Evolutionary conservation across 495 filamentous ascomycete genomes (phyloP).

Genomic region (Trichoderma orchidacearum): DNA sequence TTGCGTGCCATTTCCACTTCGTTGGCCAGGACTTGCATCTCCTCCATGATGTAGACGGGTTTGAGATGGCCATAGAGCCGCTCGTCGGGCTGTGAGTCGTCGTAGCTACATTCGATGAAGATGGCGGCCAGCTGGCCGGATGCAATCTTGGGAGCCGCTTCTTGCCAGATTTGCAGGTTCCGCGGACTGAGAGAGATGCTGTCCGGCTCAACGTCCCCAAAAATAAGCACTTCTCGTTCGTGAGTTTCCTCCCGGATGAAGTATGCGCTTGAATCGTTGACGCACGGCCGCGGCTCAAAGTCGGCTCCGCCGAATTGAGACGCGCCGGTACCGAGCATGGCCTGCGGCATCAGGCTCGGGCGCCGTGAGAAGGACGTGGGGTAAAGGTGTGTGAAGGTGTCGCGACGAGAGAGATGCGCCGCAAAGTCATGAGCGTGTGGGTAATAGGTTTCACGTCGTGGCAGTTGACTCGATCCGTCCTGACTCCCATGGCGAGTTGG

Average conservation of each 20-base stretch:
- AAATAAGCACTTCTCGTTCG: conserved; percentile 71
- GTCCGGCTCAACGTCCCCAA: conserved; percentile 93
- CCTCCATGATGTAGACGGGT: conserved; percentile 64
- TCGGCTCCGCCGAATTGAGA: conserved; percentile 11
- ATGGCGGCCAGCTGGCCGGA: conserved; percentile 57
- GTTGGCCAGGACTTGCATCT: conserved; percentile 57
- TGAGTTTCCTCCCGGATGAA: conserved; percentile 66
- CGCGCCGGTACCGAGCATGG: not conserved
- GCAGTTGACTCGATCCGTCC: conserved; percentile 7
- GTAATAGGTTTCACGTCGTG: conserved; percentile 1
- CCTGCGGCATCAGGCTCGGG: not conserved
- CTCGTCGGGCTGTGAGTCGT: conserved; percentile 57
- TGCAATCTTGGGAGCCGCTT: conserved; percentile 71
- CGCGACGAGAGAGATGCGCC: not conserved
- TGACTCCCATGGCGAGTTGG: conserved; percentile 23
- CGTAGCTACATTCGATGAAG: conserved; percentile 92
- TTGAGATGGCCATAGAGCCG: conserved; percentile 79
- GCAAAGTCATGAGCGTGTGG: not conserved
- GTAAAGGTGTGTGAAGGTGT: not conserved
- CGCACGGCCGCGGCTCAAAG: conserved; percentile 27
- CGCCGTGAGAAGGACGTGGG: not conserved
- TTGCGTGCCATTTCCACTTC: conserved; percentile 39
- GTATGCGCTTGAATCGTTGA: conserved; percentile 76
- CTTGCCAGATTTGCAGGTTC: conserved; percentile 65
- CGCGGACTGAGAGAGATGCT: conserved; percentile 67